Conservation (phyloP, 2,329 filamentous ascomycete species). For the Aspergillus sp. region DNA sequence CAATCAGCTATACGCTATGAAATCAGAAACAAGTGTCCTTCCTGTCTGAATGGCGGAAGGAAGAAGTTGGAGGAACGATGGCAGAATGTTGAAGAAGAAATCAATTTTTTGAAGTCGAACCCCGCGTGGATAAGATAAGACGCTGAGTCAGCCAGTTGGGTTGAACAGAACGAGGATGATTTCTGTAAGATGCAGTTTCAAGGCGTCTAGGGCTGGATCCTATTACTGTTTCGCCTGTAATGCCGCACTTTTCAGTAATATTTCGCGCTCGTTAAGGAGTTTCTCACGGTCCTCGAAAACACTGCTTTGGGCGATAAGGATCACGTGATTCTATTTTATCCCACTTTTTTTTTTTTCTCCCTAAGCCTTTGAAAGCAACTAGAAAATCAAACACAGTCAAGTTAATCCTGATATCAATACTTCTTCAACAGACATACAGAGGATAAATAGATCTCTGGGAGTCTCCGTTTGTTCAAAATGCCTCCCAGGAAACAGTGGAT, state of each 20-base stretch:
- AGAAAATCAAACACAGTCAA: too few relatives aligned
- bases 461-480: slow-evolving; percentile 48
- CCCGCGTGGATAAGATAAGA: slow-evolving; percentile 17
- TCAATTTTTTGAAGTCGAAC: slow-evolving; percentile 9
- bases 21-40: neutral
- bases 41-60: neutral
- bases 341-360: slow-evolving; percentile 18
- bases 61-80: slow-evolving; percentile 4
- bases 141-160: slow-evolving; percentile 18
- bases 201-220: too few relatives aligned
- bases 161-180: neutral
- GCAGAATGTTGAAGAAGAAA: slow-evolving; percentile 6
- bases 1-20: neutral
- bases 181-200: too few relatives aligned
- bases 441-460: too few relatives aligned
- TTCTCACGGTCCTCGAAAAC: neutral
- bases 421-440: too few relatives aligned
- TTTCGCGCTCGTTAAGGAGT: neutral
- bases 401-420: too few relatives aligned
- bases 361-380: neutral
- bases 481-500: slow-evolving; percentile 67
- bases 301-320: slow-evolving; percentile 15
- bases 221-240: neutral
- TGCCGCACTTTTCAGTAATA: neutral
- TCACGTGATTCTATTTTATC: slow-evolving; percentile 22